Evolutionary conservation across 2,329 filamentous ascomycete species (phyloP).

Genomic region (Botrytis medusae): DNA sequence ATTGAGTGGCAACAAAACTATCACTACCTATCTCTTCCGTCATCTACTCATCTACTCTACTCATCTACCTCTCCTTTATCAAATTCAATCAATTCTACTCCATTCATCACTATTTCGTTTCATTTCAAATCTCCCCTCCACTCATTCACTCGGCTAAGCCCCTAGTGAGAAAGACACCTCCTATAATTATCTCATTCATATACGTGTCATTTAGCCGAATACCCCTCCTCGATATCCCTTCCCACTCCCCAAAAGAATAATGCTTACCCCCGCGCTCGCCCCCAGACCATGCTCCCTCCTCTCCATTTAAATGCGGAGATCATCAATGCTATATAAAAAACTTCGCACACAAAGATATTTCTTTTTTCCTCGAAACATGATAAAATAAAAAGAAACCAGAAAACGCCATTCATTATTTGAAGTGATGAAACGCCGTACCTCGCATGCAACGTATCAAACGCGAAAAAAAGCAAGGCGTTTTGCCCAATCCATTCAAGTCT

Average conservation of each 20-base stretch:
- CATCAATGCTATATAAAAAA: neutral
- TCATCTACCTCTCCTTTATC: neutral
- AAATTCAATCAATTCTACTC: neutral
- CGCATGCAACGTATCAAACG: constrained; percentile 10
- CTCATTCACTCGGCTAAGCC: neutral
- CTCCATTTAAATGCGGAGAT: neutral
- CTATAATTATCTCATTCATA: neutral
- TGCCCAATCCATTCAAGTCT: neutral
- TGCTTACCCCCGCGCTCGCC: too few species aligned
- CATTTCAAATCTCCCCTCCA: neutral
- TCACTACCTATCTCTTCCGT: neutral
- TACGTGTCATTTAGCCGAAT: neutral
- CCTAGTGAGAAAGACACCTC: neutral
- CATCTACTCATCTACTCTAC: neutral
- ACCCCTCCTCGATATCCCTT: too few species aligned
- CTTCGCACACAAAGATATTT: neutral
- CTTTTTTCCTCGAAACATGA: neutral
- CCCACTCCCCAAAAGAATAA: neutral
- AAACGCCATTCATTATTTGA: constrained; percentile 10
- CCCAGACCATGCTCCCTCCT: neutral
- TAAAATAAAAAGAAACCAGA: neutral
- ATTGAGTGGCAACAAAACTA: neutral
- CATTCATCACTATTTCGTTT: neutral
- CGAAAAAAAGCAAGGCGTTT: neutral
- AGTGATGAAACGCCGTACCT: neutral